Evolutionary conservation across 768 basidiomycete species (phyloP).

Genomic region (Suillus paluster): DNA sequence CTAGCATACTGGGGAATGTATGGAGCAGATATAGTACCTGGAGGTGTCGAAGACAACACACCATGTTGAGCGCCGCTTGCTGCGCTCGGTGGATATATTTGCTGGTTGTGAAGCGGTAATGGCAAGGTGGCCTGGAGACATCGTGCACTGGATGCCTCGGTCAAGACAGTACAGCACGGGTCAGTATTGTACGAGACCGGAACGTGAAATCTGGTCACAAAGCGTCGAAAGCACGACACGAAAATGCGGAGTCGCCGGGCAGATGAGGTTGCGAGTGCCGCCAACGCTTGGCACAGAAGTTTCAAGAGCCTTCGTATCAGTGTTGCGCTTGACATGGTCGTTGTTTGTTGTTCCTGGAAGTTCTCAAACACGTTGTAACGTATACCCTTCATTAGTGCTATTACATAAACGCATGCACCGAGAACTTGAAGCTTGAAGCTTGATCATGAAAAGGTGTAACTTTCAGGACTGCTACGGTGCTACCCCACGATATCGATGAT

Average conservation of each 20-base stretch:
- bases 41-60: too few relatives aligned
- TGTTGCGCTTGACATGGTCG: neutral
- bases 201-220: neutral
- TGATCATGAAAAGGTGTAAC: too few relatives aligned
- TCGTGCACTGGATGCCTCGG: too few relatives aligned
- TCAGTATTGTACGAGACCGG: neutral
- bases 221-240: neutral
- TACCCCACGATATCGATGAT: too few relatives aligned
- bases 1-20: neutral
- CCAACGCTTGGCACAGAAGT: neutral
- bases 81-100: neutral
- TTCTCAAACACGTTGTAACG: neutral
- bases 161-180: neutral
- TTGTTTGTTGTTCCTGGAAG: neutral
- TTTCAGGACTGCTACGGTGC: too few relatives aligned
- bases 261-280: neutral
- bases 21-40: neutral
- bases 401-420: too few relatives aligned
- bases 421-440: too few relatives aligned
- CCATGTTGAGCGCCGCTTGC: neutral
- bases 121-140: neutral
- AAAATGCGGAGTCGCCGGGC: neutral
- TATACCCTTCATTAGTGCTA: too few relatives aligned
- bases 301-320: slow-evolving; percentile 1
- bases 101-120: neutral